These are phyloP conservation scores for Nicotiana noctiflora DNA, from an alignment of 257 asterid genomes.

Conservation along the genomic window DNA sequence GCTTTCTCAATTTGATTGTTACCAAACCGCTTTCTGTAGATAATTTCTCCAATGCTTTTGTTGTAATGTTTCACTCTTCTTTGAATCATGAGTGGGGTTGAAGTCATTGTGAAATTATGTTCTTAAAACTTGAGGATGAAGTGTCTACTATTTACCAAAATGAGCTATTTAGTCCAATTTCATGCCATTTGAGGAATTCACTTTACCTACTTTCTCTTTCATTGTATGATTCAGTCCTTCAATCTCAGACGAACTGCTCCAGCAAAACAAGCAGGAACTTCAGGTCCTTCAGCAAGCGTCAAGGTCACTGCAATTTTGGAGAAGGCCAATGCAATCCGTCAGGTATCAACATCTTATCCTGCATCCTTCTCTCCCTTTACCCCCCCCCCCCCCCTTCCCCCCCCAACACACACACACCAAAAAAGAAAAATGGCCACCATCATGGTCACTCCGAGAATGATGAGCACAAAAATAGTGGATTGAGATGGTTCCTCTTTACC, in stretches of 20 bases:
- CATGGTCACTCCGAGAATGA: background rate
- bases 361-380: conserved; percentile 20
- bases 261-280: conserved; percentile 39
- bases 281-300: conserved; percentile 40
- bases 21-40: background rate
- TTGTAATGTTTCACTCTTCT: background rate
- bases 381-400: no score
- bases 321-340: conserved; percentile 91
- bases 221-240: conserved; percentile 53
- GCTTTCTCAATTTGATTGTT: background rate
- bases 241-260: conserved; percentile 62
- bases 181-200: background rate
- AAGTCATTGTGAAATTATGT: background rate
- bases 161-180: background rate
- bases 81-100: background rate
- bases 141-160: background rate
- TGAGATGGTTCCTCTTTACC: background rate
- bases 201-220: background rate
- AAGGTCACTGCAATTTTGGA: conserved; percentile 76
- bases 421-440: background rate
- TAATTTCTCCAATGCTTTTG: background rate
- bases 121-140: background rate
- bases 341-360: conserved; percentile 33
- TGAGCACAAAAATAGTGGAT: background rate
- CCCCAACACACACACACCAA: no score